Base-by-base conservation (phyloP, 192 early-diverging fungal species). In the Gaertneriomyces sp. region DNA sequence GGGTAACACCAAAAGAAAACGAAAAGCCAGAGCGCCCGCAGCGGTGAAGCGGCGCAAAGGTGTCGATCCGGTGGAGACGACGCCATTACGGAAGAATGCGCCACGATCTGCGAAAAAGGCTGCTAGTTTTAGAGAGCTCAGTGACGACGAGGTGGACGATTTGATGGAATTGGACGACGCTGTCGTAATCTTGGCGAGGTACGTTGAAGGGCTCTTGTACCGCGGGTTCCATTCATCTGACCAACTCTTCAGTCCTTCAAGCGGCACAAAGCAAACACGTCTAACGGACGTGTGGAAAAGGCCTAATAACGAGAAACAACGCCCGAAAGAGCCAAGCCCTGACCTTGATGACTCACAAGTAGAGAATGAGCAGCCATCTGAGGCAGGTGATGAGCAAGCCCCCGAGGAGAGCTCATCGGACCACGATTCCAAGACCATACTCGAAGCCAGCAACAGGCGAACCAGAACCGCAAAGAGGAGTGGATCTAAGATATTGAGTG, bases 11-110 rank as follows among this genome's bases (percentile, higher is more conserved):
- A 50, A 61, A 56, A 45, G 38, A 38, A 60, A 53, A 53, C 9
- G 41, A 14, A 63, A 17, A 16, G 20, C 44, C 9, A 59, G 20
- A 2, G 33, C 45, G 25, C n/a, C 10, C 33, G 16, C 66, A 2
- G 38, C 40, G 14, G 41, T 11, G 9, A 68, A 53, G 43, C 47
- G 42, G n/a, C 57, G 71, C 6, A 61, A 42, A 12, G 66, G 62
- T 20, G 58, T 19, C 41, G 45, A 19, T 16, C 59, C 59, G 41
- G 42, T 60, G 1, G 59, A 60, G 6, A 51, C 49, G 62, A 53
- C 62, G 2, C 62, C 62, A 8, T 33, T 12, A 53, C 16, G 52
- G 19, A 66, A 51, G 43, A 66, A 66, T 19, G 64, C 64, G 43
- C 64, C 64, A 20, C 33, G 64, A 14, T n/a, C 51, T 57, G 64